A percentile compares a stretch with the other conserved stretches of the same genome.
Conservation (phyloP, 2,329 filamentous ascomycete species). For the Talaromyces sp. region DNA sequence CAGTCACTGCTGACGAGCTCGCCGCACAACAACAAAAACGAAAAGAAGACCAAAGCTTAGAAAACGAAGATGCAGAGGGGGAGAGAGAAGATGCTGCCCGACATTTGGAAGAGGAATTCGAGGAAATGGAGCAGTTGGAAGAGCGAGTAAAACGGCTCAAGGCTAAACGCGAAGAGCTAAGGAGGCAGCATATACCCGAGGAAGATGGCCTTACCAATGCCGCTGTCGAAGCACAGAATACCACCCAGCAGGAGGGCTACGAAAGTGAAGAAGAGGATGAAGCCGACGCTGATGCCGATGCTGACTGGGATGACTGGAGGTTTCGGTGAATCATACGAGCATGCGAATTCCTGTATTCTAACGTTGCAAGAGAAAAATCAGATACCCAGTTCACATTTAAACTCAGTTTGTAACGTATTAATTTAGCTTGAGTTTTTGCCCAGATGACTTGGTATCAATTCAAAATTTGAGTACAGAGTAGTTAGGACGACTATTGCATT, state of each 20-base stretch:
- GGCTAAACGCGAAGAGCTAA: slow-evolving; percentile 64
- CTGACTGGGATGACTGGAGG: slow-evolving; percentile 42
- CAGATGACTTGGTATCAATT: neutral
- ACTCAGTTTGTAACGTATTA: neutral
- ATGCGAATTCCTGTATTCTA: neutral
- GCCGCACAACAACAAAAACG: slow-evolving; percentile 49
- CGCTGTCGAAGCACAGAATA: neutral
- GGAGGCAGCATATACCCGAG: slow-evolving; percentile 33
- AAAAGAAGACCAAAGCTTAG: slow-evolving; percentile 35
- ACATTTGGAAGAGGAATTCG: slow-evolving; percentile 70
- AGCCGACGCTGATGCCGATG: slow-evolving; percentile 34
- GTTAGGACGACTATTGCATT: neutral
- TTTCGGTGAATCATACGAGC: slow-evolving; percentile 22
- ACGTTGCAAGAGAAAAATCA: neutral
- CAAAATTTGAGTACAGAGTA: neutral
- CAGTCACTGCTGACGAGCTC: slow-evolving; percentile 59
- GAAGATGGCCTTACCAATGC: slow-evolving; percentile 7
- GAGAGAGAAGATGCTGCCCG: slow-evolving; percentile 72
- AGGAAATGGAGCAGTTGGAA: slow-evolving; percentile 77
- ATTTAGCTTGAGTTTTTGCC: neutral
- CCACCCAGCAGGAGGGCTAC: slow-evolving; percentile 17
- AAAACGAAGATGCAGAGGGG: slow-evolving; percentile 55
- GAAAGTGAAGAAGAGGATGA: slow-evolving; percentile 43
- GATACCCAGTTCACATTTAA: neutral
- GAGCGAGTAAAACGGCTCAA: slow-evolving; percentile 63